Evolutionary conservation across 2,329 filamentous ascomycete species (phyloP).

Genomic region (Epichloe glyceriae): DNA sequence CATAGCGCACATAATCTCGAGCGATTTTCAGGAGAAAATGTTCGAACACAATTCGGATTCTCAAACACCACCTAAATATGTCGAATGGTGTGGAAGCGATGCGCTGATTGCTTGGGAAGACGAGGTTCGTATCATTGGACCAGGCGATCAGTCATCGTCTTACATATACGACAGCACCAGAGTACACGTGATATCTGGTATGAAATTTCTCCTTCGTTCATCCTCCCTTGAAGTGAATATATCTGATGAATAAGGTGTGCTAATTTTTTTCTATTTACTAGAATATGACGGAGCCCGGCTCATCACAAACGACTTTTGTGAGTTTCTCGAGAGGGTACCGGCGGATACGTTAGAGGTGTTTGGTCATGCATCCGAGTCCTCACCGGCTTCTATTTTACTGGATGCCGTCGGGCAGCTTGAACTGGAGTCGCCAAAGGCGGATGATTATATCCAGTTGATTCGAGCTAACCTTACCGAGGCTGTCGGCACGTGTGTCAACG

Average conservation of each 20-base stretch:
- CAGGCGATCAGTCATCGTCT: constrained; percentile 58
- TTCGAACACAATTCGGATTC: constrained; percentile 86
- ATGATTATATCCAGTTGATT: constrained; percentile 95
- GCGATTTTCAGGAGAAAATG: constrained; percentile 84
- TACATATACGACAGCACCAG: constrained; percentile 85
- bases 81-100: constrained; percentile 95
- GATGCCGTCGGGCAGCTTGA: constrained; percentile 88
- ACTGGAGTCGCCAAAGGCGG: constrained; percentile 87
- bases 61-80: constrained; percentile 69
- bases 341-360: constrained; percentile 81
- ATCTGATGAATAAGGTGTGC: background rate
- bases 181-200: constrained; percentile 77
- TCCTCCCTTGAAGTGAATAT: background rate
- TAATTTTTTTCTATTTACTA: constrained; percentile 13
- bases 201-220: constrained; percentile 12
- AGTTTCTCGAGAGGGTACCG: constrained; percentile 91
- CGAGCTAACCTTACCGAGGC: constrained; percentile 77
- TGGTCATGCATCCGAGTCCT: constrained; percentile 74
- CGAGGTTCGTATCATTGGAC: constrained; percentile 87
- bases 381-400: constrained; percentile 79
- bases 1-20: constrained; percentile 83
- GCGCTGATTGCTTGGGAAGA: constrained; percentile 96
- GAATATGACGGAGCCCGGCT: constrained; percentile 77
- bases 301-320: constrained; percentile 86
- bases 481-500: constrained; percentile 85